Conservation (phyloP, 495 filamentous ascomycete genomes). For the Sordaria brevicollis region DNA sequence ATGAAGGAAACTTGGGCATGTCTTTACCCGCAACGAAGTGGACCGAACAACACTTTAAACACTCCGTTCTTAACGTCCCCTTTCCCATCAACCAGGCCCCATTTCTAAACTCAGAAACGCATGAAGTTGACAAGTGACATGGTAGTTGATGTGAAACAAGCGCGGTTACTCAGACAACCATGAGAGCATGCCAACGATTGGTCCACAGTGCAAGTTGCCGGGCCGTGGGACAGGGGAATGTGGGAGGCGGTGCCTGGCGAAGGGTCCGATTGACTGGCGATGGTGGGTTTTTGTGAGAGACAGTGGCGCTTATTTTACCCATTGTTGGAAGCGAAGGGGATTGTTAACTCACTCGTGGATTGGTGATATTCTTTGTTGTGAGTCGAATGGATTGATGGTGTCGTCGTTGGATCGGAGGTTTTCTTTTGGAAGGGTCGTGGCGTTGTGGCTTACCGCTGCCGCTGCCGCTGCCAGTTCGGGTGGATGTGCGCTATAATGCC, state of each 20-base stretch:
- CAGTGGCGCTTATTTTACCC: not conserved
- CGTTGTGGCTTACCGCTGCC: no score
- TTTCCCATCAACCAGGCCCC: not conserved
- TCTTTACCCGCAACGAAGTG: not conserved
- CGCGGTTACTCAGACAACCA: conserved; percentile 1
- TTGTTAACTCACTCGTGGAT: not conserved
- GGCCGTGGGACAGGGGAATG: not conserved
- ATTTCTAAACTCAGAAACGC: not conserved
- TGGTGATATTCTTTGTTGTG: not conserved
- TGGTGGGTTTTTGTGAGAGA: not conserved
- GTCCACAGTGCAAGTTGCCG: not conserved
- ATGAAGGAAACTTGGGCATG: not conserved
- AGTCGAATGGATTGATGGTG: not conserved
- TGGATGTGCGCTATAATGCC: no score
- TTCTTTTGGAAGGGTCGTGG: not conserved
- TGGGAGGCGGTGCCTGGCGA: not conserved
- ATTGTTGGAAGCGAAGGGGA: not conserved
- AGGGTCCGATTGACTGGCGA: not conserved
- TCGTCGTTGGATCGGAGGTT: not conserved
- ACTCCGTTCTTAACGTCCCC: not conserved
- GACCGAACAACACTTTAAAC: not conserved
- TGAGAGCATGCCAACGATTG: not conserved
- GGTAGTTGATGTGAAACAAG: conserved; percentile 2
- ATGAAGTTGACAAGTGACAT: not conserved
- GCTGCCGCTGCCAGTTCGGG: no score